Conservation (phyloP, 768 basidiomycete genomes). For the Termitomyces sp. region DNA sequence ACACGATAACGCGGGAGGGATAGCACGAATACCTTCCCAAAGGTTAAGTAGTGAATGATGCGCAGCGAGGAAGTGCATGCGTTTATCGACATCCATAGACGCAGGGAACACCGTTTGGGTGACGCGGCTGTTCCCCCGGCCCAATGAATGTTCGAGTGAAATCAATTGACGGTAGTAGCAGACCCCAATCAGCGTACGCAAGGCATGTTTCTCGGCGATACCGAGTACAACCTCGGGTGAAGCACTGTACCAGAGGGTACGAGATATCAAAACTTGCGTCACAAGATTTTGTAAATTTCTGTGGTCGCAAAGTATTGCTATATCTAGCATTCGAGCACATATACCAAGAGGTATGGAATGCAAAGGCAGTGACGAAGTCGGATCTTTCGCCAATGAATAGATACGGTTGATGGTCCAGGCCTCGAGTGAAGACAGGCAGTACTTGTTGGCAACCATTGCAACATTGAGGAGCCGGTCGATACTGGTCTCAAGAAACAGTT, state of each 20-base stretch:
- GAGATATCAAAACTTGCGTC: slow-evolving; percentile 45
- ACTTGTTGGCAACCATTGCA: slow-evolving; percentile 44
- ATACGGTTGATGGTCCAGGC: slow-evolving; percentile 41
- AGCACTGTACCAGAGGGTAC: slow-evolving; percentile 52
- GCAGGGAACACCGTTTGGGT: slow-evolving; percentile 27
- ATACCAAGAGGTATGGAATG: slow-evolving; percentile 28
- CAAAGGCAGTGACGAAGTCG: slow-evolving; percentile 25
- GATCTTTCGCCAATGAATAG: slow-evolving; percentile 30
- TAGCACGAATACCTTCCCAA: slow-evolving; percentile 50
- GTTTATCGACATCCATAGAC: slow-evolving; percentile 31
- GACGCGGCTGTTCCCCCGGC: slow-evolving; percentile 23
- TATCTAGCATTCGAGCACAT: slow-evolving; percentile 45
- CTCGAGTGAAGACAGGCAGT: slow-evolving; percentile 42
- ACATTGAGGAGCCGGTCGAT: slow-evolving; percentile 45
- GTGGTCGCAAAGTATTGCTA: slow-evolving; percentile 51
- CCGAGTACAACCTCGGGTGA: slow-evolving; percentile 47
- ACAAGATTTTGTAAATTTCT: slow-evolving; percentile 44
- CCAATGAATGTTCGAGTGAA: slow-evolving; percentile 27
- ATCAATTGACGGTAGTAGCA: slow-evolving; percentile 51
- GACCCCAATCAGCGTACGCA: slow-evolving; percentile 43
- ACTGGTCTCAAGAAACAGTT: slow-evolving; percentile 31
- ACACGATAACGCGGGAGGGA: slow-evolving; percentile 41
- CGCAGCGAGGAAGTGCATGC: slow-evolving; percentile 53
- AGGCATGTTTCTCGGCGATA: slow-evolving; percentile 38
- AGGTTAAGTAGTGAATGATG: slow-evolving; percentile 50